Base-by-base conservation (phyloP, 2,329 filamentous ascomycete genomes). In the Colletotrichum melonis region DNA sequence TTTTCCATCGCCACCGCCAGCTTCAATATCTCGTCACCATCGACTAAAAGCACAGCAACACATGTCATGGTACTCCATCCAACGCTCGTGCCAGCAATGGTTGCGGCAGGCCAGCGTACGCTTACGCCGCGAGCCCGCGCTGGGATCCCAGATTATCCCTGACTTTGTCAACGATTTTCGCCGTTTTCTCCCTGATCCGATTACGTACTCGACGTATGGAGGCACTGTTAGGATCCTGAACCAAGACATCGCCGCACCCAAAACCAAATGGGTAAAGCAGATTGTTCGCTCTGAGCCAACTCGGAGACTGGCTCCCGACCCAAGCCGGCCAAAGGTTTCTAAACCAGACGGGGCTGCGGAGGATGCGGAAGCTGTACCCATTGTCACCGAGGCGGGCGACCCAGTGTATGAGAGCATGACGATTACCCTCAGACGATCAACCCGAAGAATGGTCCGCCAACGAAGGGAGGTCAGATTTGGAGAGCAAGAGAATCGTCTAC, bases 151-250 rank as follows among this genome's bases (percentile, higher is more conserved):
- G 22, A 56, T 54, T 5, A 67, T 75, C 8, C 63, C 74, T 1
- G 46, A 68, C 12, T 75, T 75, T 26, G 59, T 75, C 6, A 66
- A 58, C 38, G 74, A 75, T 24, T 75, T 75, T 42, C 32, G 63
- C n/a, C 65, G 66, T 5, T 75, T 75, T 14, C 28, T 75, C 28
- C 66, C 69, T 4, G 52, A 68, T n/a, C 65, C 73, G 4, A 57
- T 67, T 3, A 73, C 66, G 9, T 75, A 75, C 28, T 60, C 68
- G 12, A 75, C 69, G 9, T 46, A 49, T 22, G 63, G 54, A 5
- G 74, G 74, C 4, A 69, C 70, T 11, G 73, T 76, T 1, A 72
- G 69, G 12, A 72, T 76, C 26, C 49, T 38, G 3, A 66, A 67
- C 19, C 22, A 42, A 24, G 42, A 49, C 16, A 38, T 22, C 42